phyloP scores from a whole-genome alignment of 805 yeast species.

The Candida morakotiae region DNA sequence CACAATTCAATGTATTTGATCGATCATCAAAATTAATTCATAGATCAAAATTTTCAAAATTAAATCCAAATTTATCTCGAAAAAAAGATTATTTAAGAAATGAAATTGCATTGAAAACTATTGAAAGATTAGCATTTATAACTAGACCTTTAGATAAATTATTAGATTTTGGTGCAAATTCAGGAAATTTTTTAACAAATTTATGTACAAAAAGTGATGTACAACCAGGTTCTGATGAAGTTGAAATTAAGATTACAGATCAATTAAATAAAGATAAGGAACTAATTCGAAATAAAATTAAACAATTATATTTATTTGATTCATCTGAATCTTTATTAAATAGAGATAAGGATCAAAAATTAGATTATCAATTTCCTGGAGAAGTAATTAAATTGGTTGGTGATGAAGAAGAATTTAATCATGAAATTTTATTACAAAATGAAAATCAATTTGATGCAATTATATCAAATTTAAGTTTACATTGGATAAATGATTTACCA shows the following conservation, averaged over 20 bases:
- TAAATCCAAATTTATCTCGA: slow-evolving; percentile 42
- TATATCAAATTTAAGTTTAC: slow-evolving; percentile 66
- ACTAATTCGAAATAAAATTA: slow-evolving; percentile 49
- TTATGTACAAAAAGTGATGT: slow-evolving; percentile 21
- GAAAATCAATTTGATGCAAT: slow-evolving; percentile 60
- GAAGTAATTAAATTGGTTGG: slow-evolving; percentile 48
- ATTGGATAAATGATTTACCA: slow-evolving; percentile 88
- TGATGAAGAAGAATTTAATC: slow-evolving; percentile 64
- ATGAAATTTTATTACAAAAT: slow-evolving; percentile 35
- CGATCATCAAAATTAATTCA: slow-evolving; percentile 60
- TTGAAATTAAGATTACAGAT: slow-evolving; percentile 34
- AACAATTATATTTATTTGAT: slow-evolving; percentile 63
- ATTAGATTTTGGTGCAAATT: slow-evolving; percentile 70
- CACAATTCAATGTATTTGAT: slow-evolving; percentile 50
- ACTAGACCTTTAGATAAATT: slow-evolving; percentile 57
- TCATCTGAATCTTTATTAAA: slow-evolving; percentile 49
- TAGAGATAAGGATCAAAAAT: slow-evolving; percentile 42
- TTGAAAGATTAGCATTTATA: slow-evolving; percentile 72
- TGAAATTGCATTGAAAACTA: slow-evolving; percentile 68
- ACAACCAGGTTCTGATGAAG: slow-evolving; percentile 24
- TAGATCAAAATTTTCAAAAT: slow-evolving; percentile 46
- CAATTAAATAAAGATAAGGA: slow-evolving; percentile 50
- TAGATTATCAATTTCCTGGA: slow-evolving; percentile 40
- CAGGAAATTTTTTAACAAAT: slow-evolving; percentile 56
- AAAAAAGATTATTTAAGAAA: slow-evolving; percentile 69